Conservation (phyloP, 2,329 filamentous ascomycete species). For the Fusarium sp. region DNA sequence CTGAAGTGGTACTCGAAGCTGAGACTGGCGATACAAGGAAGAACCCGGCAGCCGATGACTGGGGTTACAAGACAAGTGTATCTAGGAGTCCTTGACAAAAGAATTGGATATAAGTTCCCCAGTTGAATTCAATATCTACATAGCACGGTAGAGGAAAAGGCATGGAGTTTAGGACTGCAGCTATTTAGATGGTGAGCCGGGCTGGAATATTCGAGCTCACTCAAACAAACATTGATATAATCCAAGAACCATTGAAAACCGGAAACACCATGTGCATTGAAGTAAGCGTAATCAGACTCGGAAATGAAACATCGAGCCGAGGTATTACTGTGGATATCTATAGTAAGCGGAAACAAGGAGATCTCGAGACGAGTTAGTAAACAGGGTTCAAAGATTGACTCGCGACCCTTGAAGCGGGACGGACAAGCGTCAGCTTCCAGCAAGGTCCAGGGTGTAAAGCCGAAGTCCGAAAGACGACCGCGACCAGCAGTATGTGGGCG, state of each 20-base stretch:
- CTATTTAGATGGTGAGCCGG: neutral
- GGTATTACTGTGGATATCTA: neutral
- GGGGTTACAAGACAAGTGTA: conserved; percentile 29
- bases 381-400: neutral
- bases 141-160: neutral
- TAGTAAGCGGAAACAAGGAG: conserved; percentile 8
- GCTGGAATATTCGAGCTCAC: neutral
- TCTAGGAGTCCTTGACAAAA: conserved; percentile 9
- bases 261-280: neutral
- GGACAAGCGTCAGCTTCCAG: neutral
- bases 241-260: neutral
- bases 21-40: neutral
- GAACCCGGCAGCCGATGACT: conserved; percentile 26
- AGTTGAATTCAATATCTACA: neutral
- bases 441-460: neutral
- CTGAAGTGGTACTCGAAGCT: conserved; percentile 12
- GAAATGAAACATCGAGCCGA: neutral
- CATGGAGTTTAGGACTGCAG: neutral
- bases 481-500: no score
- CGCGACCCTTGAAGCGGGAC: neutral
- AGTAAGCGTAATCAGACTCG: neutral
- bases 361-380: conserved; percentile 10
- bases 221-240: conserved; percentile 13
- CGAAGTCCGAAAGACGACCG: neutral
- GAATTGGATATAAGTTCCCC: no score